Percentiles rank a stretch among this genome's conserved stretches.
These are phyloP conservation scores for Paramecium sexaurelia DNA, from an alignment of 73 alveolate genomes.

Conservation along the genomic window DNA sequence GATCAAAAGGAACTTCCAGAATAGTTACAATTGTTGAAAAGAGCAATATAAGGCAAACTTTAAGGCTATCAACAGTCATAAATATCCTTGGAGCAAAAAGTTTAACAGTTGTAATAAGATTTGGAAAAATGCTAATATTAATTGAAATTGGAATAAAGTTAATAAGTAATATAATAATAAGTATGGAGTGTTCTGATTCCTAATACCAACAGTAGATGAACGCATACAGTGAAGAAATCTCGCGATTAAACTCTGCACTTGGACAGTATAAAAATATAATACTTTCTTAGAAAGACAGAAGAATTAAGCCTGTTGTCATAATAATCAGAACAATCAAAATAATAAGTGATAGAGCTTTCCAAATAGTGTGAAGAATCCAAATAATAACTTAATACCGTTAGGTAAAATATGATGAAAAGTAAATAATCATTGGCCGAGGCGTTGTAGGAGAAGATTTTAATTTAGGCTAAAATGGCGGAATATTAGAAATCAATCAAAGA, in stretches of 20 bases:
- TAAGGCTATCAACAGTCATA: background rate
- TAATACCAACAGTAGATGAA: slow-evolving; percentile 13
- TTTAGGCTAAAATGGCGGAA: background rate
- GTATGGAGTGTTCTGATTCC: slow-evolving; percentile 39
- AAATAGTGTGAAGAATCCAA: background rate
- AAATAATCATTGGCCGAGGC: background rate
- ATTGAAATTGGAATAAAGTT: slow-evolving; percentile 23
- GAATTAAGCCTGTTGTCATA: background rate
- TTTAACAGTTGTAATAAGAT: background rate
- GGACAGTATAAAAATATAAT: background rate
- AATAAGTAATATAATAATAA: slow-evolving; percentile 12
- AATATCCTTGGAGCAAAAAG: background rate
- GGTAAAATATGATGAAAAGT: background rate
- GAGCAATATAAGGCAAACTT: background rate
- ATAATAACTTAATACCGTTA: background rate
- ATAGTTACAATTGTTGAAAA: background rate
- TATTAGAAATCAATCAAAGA: background rate
- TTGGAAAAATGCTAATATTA: background rate
- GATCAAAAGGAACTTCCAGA: slow-evolving; percentile 1
- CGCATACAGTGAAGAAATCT: background rate
- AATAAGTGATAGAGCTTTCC: background rate
- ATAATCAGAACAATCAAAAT: background rate
- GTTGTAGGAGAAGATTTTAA: background rate
- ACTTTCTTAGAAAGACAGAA: background rate
- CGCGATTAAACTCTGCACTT: background rate